Evolutionary conservation across 257 asterid species (phyloP).

Genomic region (Rubia yunnanensis): DNA sequence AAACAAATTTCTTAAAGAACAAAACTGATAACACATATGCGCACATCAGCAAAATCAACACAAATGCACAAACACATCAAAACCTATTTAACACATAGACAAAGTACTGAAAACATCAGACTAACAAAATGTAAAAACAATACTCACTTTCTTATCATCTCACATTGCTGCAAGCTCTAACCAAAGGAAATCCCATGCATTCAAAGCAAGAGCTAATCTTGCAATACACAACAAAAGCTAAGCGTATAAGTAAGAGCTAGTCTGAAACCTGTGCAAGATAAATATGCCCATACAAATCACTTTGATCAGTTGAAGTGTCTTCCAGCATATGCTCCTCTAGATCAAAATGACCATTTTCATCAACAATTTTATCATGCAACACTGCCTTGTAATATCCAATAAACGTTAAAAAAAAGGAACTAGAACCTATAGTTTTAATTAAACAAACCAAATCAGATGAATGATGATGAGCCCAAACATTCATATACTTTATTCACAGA

Average conservation of each 20-base stretch:
- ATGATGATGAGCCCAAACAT: neutral
- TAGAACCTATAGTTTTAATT: slow-evolving; percentile 38
- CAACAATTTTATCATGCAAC: slow-evolving; percentile 20
- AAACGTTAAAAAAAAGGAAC: slow-evolving; percentile 68
- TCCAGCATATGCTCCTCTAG: slow-evolving; percentile 23
- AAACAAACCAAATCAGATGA: neutral
- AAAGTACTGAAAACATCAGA: too few species aligned
- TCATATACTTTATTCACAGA: too few species aligned
- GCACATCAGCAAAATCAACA: too few species aligned
- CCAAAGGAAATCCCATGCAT: too few species aligned
- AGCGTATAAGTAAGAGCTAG: too few species aligned
- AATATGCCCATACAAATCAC: slow-evolving; percentile 49
- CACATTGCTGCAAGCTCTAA: too few species aligned
- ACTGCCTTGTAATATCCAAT: slow-evolving; percentile 67
- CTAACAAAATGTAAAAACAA: too few species aligned
- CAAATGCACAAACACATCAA: too few species aligned
- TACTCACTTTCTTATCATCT: too few species aligned
- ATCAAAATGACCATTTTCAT: slow-evolving; percentile 22
- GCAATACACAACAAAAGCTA: neutral
- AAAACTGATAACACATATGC: too few species aligned
- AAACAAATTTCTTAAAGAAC: too few species aligned
- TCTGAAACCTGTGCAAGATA: slow-evolving; percentile 83
- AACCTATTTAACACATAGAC: too few species aligned
- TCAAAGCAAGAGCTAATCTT: neutral
- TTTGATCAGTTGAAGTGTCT: slow-evolving; percentile 25